phyloP scores from a whole-genome alignment of 83 land plant species.

The Thuja plicata region DNA sequence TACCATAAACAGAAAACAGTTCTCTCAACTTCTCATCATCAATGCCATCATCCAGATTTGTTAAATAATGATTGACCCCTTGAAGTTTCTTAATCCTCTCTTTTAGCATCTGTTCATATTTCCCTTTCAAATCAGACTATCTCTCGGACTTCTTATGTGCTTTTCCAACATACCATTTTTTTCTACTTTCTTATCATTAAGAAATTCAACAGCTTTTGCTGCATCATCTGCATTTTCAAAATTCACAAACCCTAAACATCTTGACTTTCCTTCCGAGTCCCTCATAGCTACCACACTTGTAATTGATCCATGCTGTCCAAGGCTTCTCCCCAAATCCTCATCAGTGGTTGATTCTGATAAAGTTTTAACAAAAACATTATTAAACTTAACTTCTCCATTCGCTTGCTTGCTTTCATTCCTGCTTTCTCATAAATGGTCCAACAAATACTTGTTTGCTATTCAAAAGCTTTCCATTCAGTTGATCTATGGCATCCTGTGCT shows the following conservation, averaged over 20 bases:
- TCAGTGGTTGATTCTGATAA: constrained; percentile 37
- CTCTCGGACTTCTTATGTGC: constrained; percentile 51
- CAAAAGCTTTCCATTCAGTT: constrained; percentile 56
- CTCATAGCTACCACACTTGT: constrained; percentile 55
- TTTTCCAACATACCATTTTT: constrained; percentile 54
- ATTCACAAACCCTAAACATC: constrained; percentile 52
- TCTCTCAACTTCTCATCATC: constrained; percentile 49
- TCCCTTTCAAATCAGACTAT: constrained; percentile 41
- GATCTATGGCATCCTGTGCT: constrained; percentile 45
- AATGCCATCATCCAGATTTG: constrained; percentile 44
- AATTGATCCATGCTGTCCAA: constrained; percentile 40
- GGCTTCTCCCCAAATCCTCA: constrained; percentile 37
- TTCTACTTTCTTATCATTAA: constrained; percentile 42
- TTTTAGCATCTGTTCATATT: constrained; percentile 40
- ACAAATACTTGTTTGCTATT: constrained; percentile 55
- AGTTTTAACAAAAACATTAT: constrained; percentile 49
- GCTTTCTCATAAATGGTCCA: constrained; percentile 48
- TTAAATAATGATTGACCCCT: constrained; percentile 47
- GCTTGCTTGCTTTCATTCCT: constrained; percentile 25
- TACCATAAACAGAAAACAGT: constrained; percentile 41
- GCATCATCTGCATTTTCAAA: constrained; percentile 52
- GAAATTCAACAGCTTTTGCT: constrained; percentile 36
- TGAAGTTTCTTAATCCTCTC: constrained; percentile 46
- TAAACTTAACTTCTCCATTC: too few relatives aligned
- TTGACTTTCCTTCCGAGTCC: constrained; percentile 47